Conservation (phyloP, 1,284 basidiomycete genomes). For the Sporisorium reilianum region DNA sequence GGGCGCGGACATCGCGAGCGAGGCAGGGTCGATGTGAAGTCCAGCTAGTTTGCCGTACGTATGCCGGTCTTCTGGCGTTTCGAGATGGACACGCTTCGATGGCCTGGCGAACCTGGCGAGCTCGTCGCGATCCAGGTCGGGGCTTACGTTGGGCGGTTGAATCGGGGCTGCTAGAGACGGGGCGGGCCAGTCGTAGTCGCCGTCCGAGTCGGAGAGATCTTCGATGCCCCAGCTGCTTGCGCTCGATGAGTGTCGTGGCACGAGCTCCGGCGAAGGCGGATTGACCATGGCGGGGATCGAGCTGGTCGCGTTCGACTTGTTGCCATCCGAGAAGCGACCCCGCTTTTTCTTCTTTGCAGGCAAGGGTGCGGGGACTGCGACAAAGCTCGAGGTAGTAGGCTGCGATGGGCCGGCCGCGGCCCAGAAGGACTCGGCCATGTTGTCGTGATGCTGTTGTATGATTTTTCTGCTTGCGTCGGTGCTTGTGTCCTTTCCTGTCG, state of each 20-base stretch:
- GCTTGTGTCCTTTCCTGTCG: neutral
- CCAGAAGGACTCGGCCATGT: conserved; percentile 30
- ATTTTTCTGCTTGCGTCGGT: no score
- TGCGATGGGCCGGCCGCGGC: conserved; percentile 36
- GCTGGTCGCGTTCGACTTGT: conserved; percentile 1
- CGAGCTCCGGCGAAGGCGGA: conserved; percentile 39
- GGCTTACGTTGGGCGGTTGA: conserved; percentile 10
- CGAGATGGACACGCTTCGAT: conserved; percentile 35
- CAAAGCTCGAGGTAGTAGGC: conserved; percentile 32
- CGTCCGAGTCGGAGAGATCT: conserved; percentile 48
- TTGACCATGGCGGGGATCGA: conserved; percentile 42
- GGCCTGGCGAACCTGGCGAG: conserved; percentile 39
- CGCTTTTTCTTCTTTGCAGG: conserved; percentile 38
- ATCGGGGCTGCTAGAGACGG: conserved; percentile 1
- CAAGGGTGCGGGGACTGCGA: conserved; percentile 8
- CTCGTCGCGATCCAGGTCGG: conserved; percentile 38
- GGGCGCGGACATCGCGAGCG: conserved; percentile 10
- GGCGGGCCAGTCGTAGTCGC: conserved; percentile 41
- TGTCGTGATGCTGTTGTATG: neutral
- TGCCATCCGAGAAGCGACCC: conserved; percentile 29
- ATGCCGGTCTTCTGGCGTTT: conserved; percentile 43
- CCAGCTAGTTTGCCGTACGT: conserved; percentile 46
- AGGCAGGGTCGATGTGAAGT: conserved; percentile 34
- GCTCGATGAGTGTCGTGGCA: conserved; percentile 42
- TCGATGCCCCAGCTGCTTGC: conserved; percentile 51